Base-by-base conservation (phyloP, 2,329 filamentous ascomycete species). In the Botrytis fragariae region DNA sequence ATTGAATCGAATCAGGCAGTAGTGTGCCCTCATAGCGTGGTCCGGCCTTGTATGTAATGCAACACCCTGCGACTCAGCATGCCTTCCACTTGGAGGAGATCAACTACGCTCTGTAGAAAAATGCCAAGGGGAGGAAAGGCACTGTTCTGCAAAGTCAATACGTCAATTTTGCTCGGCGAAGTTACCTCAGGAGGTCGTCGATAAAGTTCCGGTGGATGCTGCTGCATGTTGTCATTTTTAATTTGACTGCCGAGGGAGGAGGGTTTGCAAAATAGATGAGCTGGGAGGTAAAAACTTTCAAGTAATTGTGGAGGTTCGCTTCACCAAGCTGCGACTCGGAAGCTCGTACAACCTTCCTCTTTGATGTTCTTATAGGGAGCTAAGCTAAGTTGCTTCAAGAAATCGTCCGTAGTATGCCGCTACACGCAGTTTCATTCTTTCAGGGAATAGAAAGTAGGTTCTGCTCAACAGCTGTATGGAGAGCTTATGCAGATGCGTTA, bases 371-470 rank as follows among this genome's bases (percentile, higher is more conserved):
- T 16, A 10, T 35, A 48, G 14, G 12, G 3, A 16, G 29, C 10
- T 4, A n/a, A 51, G 29, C 48, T 16, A n/a, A 7, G 5, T 54
- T 7, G 2, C 22, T 51, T n/a, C 22, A 14, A 51, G 4, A 6
- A 14, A 14, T 14, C 10, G 48, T 14, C 0, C 4, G 22, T 14
- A 10, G 9, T 5, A 54, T n/a, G 14, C 48, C 16, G 12, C 48
- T 16, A n/a, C 48, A n/a, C 25, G 12, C 12, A 2, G 2, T n/a
- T n/a, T 54, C 48, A n/a, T n/a, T n/a, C 5, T 54, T 16, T 54
- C 5, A 25, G 5, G 3, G 2, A n/a, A 14, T 6, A 32, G 2
- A 9, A 48, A 25, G 6, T 9, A 14, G 4, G 12, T 1, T 8
- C 12, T 29, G 51, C 48, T 16, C 48, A n/a, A 0, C 25, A n/a